Conservation (phyloP, 768 basidiomycete genomes). For the Mycena sanguinolenta region DNA sequence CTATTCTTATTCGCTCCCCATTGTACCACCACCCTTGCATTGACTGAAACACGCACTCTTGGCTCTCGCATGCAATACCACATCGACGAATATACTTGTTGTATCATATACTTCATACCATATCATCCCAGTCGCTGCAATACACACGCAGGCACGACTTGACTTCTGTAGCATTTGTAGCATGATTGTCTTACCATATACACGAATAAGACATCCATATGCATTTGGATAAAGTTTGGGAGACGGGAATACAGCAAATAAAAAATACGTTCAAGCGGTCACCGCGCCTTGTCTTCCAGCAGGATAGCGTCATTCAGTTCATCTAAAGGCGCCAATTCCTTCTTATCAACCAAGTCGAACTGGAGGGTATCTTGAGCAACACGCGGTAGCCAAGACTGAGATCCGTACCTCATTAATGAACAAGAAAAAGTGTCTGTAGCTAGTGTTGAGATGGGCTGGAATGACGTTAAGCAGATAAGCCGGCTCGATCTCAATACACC, state of each 20-base stretch:
- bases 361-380: slow-evolving; percentile 46
- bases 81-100: slow-evolving; percentile 19
- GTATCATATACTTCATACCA: slow-evolving; percentile 26
- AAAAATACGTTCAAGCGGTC: slow-evolving; percentile 25
- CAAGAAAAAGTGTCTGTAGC: slow-evolving; percentile 97
- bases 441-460: slow-evolving; percentile 96
- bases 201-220: slow-evolving; percentile 25
- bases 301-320: slow-evolving; percentile 95
- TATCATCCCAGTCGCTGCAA: slow-evolving; percentile 18
- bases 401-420: slow-evolving; percentile 91
- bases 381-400: neutral
- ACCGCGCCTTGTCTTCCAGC: slow-evolving; percentile 63
- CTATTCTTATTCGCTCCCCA: slow-evolving; percentile 25
- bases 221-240: too few relatives aligned
- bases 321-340: slow-evolving; percentile 93
- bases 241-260: slow-evolving; percentile 15
- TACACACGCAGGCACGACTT: slow-evolving; percentile 36
- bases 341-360: slow-evolving; percentile 97
- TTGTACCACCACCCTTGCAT: slow-evolving; percentile 34
- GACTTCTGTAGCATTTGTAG: slow-evolving; percentile 30
- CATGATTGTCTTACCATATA: slow-evolving; percentile 38
- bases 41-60: slow-evolving; percentile 27
- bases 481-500: slow-evolving; percentile 29
- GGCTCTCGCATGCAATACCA: slow-evolving; percentile 24
- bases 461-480: slow-evolving; percentile 2